A percentile compares a stretch with the other conserved stretches of the same genome.
Conservation (phyloP, 495 filamentous ascomycete genomes). For the Hypoxylon lenormandii region DNA sequence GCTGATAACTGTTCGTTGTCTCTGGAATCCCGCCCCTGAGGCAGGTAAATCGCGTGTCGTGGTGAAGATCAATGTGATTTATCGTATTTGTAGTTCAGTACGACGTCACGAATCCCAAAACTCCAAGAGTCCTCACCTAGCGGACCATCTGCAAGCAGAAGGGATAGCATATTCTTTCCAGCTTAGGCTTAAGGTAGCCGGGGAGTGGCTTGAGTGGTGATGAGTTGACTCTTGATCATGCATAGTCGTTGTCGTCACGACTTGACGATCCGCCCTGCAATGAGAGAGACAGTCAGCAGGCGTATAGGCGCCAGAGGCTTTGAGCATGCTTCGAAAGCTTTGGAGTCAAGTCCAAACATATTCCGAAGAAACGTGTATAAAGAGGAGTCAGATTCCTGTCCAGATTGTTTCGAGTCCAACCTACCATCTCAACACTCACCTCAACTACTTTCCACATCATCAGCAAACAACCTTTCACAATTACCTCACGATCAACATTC, state of each 20-base stretch:
- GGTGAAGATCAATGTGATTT: neutral
- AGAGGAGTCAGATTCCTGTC: conserved; percentile 5
- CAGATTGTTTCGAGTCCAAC: too few relatives aligned
- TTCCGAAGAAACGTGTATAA: conserved; percentile 22
- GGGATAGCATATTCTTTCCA: conserved; percentile 5
- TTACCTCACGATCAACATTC: too few relatives aligned
- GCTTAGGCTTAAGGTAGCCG: conserved; percentile 1
- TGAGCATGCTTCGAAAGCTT: neutral
- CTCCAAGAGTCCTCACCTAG: neutral
- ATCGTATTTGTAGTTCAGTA: neutral
- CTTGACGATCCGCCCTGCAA: conserved; percentile 8
- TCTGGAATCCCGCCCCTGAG: conserved; percentile 6
- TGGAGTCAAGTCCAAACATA: neutral
- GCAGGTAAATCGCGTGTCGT: neutral
- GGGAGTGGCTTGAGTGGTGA: conserved; percentile 31
- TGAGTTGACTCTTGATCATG: conserved; percentile 13
- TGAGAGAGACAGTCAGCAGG: conserved; percentile 4
- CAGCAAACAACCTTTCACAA: neutral
- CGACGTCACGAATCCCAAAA: conserved; percentile 2
- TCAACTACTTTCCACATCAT: neutral
- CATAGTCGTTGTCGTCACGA: conserved; percentile 40
- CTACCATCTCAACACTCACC: neutral
- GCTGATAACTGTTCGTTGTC: conserved; percentile 14
- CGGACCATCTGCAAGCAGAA: neutral
- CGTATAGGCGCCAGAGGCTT: conserved; percentile 4